Percentiles rank a stretch among this genome's conserved stretches.
These are phyloP conservation scores for Exophiala sp. DNA, from an alignment of 2,329 filamentous ascomycete species.

Conservation along the genomic window DNA sequence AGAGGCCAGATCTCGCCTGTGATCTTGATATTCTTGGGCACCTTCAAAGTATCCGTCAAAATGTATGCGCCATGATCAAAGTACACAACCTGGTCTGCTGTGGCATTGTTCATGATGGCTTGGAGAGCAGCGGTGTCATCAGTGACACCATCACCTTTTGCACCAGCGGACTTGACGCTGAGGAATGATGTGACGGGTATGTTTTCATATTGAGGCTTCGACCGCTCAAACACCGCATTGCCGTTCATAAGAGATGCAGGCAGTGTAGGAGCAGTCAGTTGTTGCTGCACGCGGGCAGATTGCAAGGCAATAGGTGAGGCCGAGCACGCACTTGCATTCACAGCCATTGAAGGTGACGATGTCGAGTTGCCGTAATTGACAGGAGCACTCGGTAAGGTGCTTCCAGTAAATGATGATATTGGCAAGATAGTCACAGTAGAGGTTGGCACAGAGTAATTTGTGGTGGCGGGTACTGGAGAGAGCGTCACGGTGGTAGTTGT, in stretches of 20 bases:
- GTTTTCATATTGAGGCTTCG: constrained; percentile 82
- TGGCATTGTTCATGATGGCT: constrained; percentile 66
- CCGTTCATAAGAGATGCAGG: constrained; percentile 55
- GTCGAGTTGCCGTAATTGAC: constrained; percentile 1
- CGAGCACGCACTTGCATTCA: constrained; percentile 17
- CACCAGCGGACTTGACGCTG: constrained; percentile 77
- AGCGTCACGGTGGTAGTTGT: constrained; percentile 18
- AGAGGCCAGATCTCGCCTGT: constrained; percentile 89
- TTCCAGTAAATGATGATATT: background rate
- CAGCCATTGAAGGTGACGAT: background rate
- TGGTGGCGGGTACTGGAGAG: constrained; percentile 7
- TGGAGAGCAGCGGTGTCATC: constrained; percentile 88
- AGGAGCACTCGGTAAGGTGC: constrained; percentile 2
- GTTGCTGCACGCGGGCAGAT: constrained; percentile 17
- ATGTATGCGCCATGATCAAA: constrained; percentile 64
- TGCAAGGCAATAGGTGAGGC: constrained; percentile 12
- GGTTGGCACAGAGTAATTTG: background rate
- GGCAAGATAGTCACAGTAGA: constrained; percentile 9
- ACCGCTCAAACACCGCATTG: constrained; percentile 70
- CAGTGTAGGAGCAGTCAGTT: constrained; percentile 11
- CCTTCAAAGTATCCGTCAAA: constrained; percentile 57
- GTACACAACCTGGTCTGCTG: constrained; percentile 58
- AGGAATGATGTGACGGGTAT: constrained; percentile 68
- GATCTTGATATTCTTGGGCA: constrained; percentile 75
- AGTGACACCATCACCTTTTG: constrained; percentile 79